phyloP scores from a whole-genome alignment of 163 green algal species.

The Chloromonas sp. region DNA sequence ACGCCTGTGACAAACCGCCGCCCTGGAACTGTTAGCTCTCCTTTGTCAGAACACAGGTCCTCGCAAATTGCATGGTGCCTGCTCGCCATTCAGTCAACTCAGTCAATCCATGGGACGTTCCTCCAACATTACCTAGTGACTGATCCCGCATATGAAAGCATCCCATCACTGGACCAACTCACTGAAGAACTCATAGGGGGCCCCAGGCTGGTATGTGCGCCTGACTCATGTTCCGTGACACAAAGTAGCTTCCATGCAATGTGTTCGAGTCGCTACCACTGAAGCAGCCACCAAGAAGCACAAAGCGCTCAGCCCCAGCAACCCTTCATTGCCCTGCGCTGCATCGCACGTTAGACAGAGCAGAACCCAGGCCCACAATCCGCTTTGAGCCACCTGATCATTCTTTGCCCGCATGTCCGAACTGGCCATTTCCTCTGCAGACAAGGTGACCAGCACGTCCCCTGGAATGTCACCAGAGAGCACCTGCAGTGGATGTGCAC shows the following conservation, averaged over 20 bases:
- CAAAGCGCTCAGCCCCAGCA: too few species aligned
- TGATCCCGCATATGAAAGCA: too few species aligned
- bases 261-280: too few species aligned
- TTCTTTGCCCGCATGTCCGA: conserved; percentile 71
- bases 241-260: too few species aligned
- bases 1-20: not conserved
- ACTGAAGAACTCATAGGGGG: too few species aligned
- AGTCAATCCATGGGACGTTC: too few species aligned
- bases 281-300: too few species aligned
- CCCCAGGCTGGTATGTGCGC: too few species aligned
- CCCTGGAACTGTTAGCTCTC: not conserved
- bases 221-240: too few species aligned
- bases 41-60: not conserved
- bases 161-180: not conserved
- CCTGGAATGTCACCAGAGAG: conserved; percentile 56
- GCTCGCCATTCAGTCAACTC: not conserved
- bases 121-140: too few species aligned
- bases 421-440: conserved; percentile 76
- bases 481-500: conserved; percentile 35
- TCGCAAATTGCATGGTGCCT: not conserved
- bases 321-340: too few species aligned
- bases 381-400: conserved; percentile 7
- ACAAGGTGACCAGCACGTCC: conserved; percentile 63
- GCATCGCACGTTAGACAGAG: too few species aligned
- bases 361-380: not conserved